A percentile compares a stretch with the other conserved stretches of the same genome.
These are phyloP conservation scores for Jaltomata sinuosa DNA, from an alignment of 257 asterid species.

Conservation along the genomic window DNA sequence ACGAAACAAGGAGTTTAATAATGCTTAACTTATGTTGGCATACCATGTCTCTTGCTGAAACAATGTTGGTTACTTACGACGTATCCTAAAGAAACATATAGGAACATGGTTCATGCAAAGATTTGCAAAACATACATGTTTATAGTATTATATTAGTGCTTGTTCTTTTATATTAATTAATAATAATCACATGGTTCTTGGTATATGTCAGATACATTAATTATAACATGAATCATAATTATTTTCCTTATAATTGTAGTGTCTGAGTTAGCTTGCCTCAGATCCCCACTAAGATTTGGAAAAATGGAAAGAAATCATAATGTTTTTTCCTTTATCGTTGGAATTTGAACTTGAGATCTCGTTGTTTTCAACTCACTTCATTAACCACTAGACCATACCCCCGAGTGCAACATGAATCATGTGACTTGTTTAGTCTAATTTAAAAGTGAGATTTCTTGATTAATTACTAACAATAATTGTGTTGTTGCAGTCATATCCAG, in stretches of 20 bases:
- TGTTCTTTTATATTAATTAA: neutral
- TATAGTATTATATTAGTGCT: neutral
- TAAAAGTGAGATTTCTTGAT: neutral
- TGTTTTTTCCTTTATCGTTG: too few relatives aligned
- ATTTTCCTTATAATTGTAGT: too few relatives aligned
- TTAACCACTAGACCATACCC: too few relatives aligned
- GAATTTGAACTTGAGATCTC: too few relatives aligned
- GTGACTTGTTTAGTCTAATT: neutral
- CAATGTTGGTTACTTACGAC: neutral
- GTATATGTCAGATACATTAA: neutral
- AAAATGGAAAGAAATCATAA: too few relatives aligned
- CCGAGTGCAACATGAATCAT: neutral
- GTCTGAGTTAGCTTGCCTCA: too few relatives aligned
- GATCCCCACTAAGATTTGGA: too few relatives aligned
- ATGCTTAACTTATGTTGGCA: neutral
- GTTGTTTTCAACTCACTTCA: neutral
- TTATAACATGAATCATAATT: neutral
- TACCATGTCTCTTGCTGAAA: neutral
- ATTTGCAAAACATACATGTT: neutral
- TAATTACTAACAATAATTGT: neutral
- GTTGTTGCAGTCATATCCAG: conserved; percentile 50
- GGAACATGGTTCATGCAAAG: conserved; percentile 21
- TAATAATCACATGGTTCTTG: neutral
- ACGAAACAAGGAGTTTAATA: neutral
- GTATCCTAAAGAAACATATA: conserved; percentile 18